phyloP scores from a whole-genome alignment of 2,329 filamentous ascomycete species.

The Penicillium sp. region DNA sequence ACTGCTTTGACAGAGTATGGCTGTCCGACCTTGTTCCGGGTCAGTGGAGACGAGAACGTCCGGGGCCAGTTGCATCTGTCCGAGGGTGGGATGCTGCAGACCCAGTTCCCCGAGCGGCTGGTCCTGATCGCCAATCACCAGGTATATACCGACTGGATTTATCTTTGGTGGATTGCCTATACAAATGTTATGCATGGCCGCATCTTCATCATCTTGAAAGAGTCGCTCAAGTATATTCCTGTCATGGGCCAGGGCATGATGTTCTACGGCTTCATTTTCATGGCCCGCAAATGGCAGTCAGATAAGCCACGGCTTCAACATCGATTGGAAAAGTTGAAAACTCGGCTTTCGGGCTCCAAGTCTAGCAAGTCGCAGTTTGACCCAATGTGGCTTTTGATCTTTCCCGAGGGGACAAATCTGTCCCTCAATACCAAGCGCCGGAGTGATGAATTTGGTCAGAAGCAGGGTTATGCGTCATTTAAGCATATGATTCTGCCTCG shows the following conservation, averaged over 20 bases:
- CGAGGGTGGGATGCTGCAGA: conserved; percentile 59
- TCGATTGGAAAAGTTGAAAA: conserved; percentile 59
- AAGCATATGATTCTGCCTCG: conserved; percentile 62
- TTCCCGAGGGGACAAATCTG: conserved; percentile 66
- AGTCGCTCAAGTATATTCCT: conserved; percentile 64
- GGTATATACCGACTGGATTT: conserved; percentile 70
- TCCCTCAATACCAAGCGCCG: conserved; percentile 57
- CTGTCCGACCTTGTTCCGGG: conserved; percentile 61
- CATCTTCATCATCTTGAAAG: conserved; percentile 68
- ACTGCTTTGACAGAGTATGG: conserved; percentile 65
- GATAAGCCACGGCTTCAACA: conserved; percentile 62
- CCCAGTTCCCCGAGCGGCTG: conserved; percentile 61
- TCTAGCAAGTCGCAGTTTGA: conserved; percentile 50
- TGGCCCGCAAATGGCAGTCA: conserved; percentile 63
- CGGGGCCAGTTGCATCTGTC: conserved; percentile 59
- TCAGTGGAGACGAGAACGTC: conserved; percentile 64
- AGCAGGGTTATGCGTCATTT: conserved; percentile 59
- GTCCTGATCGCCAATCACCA: conserved; percentile 67
- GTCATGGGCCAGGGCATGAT: conserved; percentile 64
- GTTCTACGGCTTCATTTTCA: conserved; percentile 68
- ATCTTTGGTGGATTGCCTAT: conserved; percentile 69
- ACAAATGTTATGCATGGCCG: conserved; percentile 66
- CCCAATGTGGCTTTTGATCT: conserved; percentile 69
- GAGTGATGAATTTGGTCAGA: conserved; percentile 59
- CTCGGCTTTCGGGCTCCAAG: conserved; percentile 50